Evolutionary conservation across 345 rosid species (phyloP).

Genomic region (Aquilaria sinensis): DNA sequence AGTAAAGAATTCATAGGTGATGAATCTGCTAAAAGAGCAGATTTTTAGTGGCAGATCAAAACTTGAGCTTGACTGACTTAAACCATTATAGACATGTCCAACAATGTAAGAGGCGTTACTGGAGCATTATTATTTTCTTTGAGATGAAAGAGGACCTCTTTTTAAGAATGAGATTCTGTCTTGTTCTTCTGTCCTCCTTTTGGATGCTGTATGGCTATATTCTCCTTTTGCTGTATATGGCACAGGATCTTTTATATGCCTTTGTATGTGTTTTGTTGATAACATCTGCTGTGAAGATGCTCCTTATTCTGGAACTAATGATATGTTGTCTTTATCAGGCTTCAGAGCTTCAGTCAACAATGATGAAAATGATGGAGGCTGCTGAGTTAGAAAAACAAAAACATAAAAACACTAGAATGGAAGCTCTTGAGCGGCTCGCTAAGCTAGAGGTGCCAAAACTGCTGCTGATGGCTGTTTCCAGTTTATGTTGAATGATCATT

Average conservation of each 20-base stretch:
- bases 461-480: slow-evolving; percentile 7
- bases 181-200: background rate
- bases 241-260: background rate
- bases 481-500: slow-evolving; percentile 7
- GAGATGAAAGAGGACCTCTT: background rate
- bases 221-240: background rate
- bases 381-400: slow-evolving; percentile 88
- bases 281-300: background rate
- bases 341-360: slow-evolving; percentile 82
- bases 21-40: too few relatives aligned
- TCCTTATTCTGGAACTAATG: background rate
- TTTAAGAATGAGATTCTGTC: background rate
- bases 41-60: too few relatives aligned
- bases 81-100: too few relatives aligned
- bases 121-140: background rate
- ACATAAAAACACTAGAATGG: slow-evolving; percentile 95
- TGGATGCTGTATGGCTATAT: background rate
- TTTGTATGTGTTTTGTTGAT: background rate
- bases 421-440: slow-evolving; percentile 68
- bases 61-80: too few relatives aligned
- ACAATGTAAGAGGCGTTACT: background rate
- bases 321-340: slow-evolving; percentile 44
- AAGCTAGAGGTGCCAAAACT: slow-evolving; percentile 68
- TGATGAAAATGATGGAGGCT: slow-evolving; percentile 94
- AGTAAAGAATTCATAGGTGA: too few relatives aligned